These are phyloP conservation scores for Nicotiana attenuata DNA, from an alignment of 257 asterid genomes.

Conservation along the genomic window DNA sequence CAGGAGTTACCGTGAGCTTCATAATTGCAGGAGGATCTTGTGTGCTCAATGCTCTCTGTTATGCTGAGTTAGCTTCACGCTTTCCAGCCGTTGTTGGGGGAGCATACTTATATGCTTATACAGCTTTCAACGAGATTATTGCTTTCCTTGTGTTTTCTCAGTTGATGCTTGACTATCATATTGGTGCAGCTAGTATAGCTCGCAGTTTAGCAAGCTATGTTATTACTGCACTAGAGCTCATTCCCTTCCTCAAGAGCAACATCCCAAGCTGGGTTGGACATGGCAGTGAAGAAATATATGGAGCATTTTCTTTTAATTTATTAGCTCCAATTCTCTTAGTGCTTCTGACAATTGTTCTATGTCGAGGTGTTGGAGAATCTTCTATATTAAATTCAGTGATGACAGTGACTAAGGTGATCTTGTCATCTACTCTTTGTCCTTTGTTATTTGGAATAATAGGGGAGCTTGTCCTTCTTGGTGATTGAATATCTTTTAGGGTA, in stretches of 20 bases:
- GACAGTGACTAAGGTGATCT: conserved; percentile 74
- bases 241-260: conserved; percentile 59
- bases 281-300: conserved; percentile 60
- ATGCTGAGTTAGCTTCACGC: conserved; percentile 90
- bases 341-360: conserved; percentile 72
- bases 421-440: conserved; percentile 10
- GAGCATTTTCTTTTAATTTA: conserved; percentile 62
- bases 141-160: conserved; percentile 92
- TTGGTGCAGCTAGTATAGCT: conserved; percentile 97
- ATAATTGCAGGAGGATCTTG: conserved; percentile 85
- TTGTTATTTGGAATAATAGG: conserved; percentile 5
- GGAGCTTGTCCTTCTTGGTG: not conserved
- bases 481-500: not conserved
- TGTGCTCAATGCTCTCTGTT: conserved; percentile 83
- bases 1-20: conserved; percentile 93
- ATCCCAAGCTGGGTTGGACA: conserved; percentile 92
- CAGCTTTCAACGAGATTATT: conserved; percentile 94
- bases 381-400: conserved; percentile 69
- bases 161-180: conserved; percentile 92
- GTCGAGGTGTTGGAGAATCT: conserved; percentile 92
- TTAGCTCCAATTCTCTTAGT: conserved; percentile 75
- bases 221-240: conserved; percentile 63
- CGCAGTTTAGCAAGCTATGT: conserved; percentile 93
- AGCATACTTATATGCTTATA: conserved; percentile 80
- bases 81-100: conserved; percentile 99